Evolutionary conservation across 192 early-diverging fungal genomes (phyloP).

Genomic region (Gaertneriomyces sp.): DNA sequence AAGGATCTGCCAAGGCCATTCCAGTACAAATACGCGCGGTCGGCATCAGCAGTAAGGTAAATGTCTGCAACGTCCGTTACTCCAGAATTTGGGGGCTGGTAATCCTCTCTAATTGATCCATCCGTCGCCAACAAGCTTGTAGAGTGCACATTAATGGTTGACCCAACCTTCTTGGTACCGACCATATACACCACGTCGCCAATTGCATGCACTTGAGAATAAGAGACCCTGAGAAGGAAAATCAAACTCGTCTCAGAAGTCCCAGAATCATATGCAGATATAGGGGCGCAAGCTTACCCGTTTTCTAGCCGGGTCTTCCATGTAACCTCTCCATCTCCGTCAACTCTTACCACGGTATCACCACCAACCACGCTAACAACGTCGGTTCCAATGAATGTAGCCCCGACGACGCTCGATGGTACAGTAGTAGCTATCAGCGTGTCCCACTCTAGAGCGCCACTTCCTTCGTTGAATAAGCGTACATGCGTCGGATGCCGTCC

Average conservation of each 20-base stretch:
- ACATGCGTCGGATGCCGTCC: conserved; percentile 35
- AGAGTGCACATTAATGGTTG: neutral
- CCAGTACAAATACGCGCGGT: conserved; percentile 6
- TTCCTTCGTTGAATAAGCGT: conserved; percentile 44
- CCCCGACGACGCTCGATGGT: conserved; percentile 6
- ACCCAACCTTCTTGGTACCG: conserved; percentile 1
- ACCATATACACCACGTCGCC: conserved; percentile 4
- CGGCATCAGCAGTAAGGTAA: neutral
- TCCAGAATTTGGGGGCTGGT: conserved; percentile 21
- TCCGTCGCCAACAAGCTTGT: neutral
- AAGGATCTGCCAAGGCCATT: conserved; percentile 13
- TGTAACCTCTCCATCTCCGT: conserved; percentile 9
- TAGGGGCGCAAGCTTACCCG: conserved; percentile 4
- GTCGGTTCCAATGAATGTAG: conserved; percentile 12
- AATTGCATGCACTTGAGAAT: neutral
- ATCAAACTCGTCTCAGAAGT: neutral
- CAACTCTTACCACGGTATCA: conserved; percentile 7
- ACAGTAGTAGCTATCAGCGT: conserved; percentile 21
- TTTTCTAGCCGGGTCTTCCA: conserved; percentile 7
- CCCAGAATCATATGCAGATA: neutral
- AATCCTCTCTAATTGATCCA: conserved; percentile 8
- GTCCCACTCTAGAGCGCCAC: conserved; percentile 48
- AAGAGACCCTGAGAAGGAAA: neutral
- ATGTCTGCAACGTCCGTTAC: conserved; percentile 8
- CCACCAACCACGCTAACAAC: conserved; percentile 14